A percentile compares a stretch with the other conserved stretches of the same genome.
Conservation (phyloP, 139 green algal genomes). For the Asterochloris erici region DNA sequence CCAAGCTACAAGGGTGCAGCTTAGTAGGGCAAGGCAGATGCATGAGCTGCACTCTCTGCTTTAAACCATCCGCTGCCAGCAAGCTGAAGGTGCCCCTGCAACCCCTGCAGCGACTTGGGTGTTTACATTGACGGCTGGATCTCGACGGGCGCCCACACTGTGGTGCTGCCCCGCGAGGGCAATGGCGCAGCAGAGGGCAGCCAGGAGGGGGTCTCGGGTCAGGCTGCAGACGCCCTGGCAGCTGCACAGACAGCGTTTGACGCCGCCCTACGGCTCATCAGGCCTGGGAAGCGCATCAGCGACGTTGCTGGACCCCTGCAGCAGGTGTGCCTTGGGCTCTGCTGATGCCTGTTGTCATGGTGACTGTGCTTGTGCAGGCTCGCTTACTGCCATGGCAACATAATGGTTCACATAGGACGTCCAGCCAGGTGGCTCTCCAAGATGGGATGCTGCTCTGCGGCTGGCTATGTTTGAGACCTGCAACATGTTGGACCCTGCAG, state of each 20-base stretch:
- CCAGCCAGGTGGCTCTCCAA: no score
- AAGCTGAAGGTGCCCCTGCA: neutral
- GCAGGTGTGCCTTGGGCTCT: neutral
- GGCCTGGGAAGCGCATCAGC: conserved; percentile 74
- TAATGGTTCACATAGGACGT: no score
- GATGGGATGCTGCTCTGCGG: no score
- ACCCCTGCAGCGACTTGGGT: conserved; percentile 78
- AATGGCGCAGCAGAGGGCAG: neutral
- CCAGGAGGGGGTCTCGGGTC: conserved; percentile 59
- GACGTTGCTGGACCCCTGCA: conserved; percentile 56
- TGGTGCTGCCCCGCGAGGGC: conserved; percentile 59
- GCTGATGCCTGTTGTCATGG: neutral
- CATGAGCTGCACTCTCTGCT: no score
- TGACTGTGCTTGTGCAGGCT: no score
- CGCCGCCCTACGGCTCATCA: conserved; percentile 83
- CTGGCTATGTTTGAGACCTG: no score
- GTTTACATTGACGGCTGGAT: conserved; percentile 97
- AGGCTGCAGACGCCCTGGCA: conserved; percentile 82
- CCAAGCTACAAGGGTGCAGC: no score
- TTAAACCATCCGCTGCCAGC: neutral
- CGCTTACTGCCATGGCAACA: no score
- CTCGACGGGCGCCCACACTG: conserved; percentile 78
- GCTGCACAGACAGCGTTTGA: conserved; percentile 80
- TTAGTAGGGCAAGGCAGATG: no score
- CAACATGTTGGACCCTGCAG: no score